Evolutionary conservation across 805 yeast genomes (phyloP), one percentile per base, ranked within the genome.

Genomic region (Candida multigemmis): DNA sequence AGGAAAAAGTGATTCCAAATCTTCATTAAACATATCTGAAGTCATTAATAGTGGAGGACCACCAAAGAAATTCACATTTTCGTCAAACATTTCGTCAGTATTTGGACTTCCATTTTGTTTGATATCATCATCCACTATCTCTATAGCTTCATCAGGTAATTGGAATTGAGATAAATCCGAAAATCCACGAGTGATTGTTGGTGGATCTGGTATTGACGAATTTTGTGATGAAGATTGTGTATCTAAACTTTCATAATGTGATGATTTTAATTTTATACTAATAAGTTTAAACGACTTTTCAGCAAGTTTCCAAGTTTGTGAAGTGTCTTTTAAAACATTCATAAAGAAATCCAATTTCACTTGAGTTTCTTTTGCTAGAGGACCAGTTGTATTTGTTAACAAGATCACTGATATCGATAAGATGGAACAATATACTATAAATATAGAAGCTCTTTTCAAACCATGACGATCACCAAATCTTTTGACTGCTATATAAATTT

Each of bases 11-110:
- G 65, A 51, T 31, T 63, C 71, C 73, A 71, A 67, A 34, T 63
- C 69, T 35, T 61, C 65, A 29, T 57, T 53, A 32, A 60, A 55
- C 41, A 63, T 50, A 30, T 62, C 70, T 2, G 71, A 60, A 2
- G 69, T 65, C 71, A 67, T 65, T 29, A 66, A 56, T 11, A 67
- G 60, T 5, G 72, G 72, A 0, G 72, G 73, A 3, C 73, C 72
- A 3, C 73, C 72, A 35, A 67, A 59, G 35, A 60, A 61, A 25
- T 54, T 68, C 16, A 54, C n/a, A n/a, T 36, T 31, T 9, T 36
- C 35, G 19, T 33, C 36, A 21, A 39, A 39, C 13, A 49, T 28
- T 7, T 44, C 21, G 12, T 45, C 46, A 10, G 46, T 33, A 27
- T n/a, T n/a, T n/a, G n/a, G n/a, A n/a, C n/a, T n/a, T n/a, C n/a